A percentile compares a stretch with the other conserved stretches of the same genome.
Conservation (phyloP, 345 rosid genomes). For the Corchorus olitorius region DNA sequence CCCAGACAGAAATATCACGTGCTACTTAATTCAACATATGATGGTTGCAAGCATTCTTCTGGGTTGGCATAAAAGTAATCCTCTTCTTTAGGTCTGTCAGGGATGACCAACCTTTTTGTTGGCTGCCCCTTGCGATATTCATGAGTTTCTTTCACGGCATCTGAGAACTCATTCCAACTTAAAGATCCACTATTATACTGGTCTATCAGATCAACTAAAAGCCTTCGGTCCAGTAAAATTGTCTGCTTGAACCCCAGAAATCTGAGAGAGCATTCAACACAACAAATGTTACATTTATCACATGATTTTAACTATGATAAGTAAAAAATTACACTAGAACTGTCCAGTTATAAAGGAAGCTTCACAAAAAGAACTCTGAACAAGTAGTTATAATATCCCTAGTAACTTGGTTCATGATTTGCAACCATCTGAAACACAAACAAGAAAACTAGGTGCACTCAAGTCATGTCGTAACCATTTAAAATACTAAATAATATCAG, state of each 20-base stretch:
- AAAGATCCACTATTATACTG: slow-evolving; percentile 56
- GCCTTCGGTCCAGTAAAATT: slow-evolving; percentile 68
- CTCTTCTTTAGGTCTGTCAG: slow-evolving; percentile 87
- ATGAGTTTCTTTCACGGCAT: slow-evolving; percentile 74
- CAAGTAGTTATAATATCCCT: background rate
- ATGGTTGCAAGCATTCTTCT: slow-evolving; percentile 73
- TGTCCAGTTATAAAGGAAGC: background rate
- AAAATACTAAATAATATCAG: background rate
- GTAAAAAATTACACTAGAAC: background rate
- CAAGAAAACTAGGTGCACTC: too few species aligned
- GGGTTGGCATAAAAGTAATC: slow-evolving; percentile 96
- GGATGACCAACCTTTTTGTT: slow-evolving; percentile 58
- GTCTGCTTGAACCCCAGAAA: slow-evolving; percentile 92
- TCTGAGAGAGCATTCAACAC: slow-evolving; percentile 39
- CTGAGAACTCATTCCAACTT: slow-evolving; percentile 82
- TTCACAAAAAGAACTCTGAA: background rate
- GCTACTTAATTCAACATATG: slow-evolving; percentile 46
- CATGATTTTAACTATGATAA: background rate
- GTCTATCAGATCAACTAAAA: slow-evolving; percentile 83
- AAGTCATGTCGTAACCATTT: too few species aligned
- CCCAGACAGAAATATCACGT: slow-evolving; percentile 27
- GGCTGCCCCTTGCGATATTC: slow-evolving; percentile 72
- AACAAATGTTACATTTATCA: background rate
- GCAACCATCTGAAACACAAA: slow-evolving; percentile 1
- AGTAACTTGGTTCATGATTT: background rate